Evolutionary conservation across 1,139 yeast genomes (phyloP), one percentile per base, ranked within the genome.

Genomic region (Yamadazyma buinensis): DNA sequence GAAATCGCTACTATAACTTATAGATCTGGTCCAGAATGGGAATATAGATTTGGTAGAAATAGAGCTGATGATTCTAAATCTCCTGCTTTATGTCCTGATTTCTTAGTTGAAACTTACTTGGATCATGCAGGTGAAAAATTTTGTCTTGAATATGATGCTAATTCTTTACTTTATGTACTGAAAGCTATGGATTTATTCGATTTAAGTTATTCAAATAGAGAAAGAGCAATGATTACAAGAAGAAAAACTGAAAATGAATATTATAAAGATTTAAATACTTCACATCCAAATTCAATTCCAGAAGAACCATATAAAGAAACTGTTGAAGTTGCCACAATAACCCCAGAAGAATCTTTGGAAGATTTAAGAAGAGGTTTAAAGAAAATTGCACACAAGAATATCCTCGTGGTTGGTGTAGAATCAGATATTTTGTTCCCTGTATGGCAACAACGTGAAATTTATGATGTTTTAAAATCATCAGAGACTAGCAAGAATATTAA

Each of bases 1-100:
- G 95, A 87, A 56, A 86, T 88, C 33, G 97, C 96, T 14, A 88
- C 97, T 0, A 87, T 90, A 32, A 87, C 97, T 0, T 88, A 88
- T 56, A 72, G 97, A 46, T 85, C 95, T 1, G 97, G 97, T 0
- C 97, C 97, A 1, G 97, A 88, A 57, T 88, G 97, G 97, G 97
- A 88, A 54, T 77, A 80, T 47, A 64, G 97, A 39, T 88, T 88
- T 57, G 96, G 96, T 2, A 75, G 95, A 39, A 87, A 84, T 49
- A 69, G 97, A 41, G 84, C 95, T 0, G 92, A 86, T 54, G 92
- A 88, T 22, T 64, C 79, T 5, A 71, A 69, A 41, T 74, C 84
- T 6, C 96, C 96, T 1, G 95, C 95, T 0, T 65, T 90, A 32
- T 88, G 97, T 57, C 95, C 97, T 0, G 97, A 88, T 52, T 88